Evolutionary conservation across 495 filamentous ascomycete species (phyloP), one percentile per base, ranked within the genome.

Genomic region (Lasiosphaeria hispida): DNA sequence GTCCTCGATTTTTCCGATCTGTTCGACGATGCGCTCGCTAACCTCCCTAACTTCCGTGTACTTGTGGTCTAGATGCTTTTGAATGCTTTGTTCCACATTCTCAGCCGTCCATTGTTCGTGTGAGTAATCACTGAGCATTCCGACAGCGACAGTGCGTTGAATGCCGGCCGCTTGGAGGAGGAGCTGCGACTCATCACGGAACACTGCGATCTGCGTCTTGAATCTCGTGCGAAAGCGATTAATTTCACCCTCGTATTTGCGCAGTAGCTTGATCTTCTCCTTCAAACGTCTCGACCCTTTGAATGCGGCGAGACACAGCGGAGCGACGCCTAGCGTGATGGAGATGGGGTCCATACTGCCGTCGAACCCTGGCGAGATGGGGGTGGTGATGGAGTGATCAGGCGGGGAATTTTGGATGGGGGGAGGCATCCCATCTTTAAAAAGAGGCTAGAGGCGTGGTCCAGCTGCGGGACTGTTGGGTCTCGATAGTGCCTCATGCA

Each of bases 51-150:
- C 19, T 9, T 30, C 47, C 6, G 2, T 15, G 14, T 50, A 50
- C 19, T 34, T 50, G 3, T 50, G 19, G 10, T 42, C 53, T 3
- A 56, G 19, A 17, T 47, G 42, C 13, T 11, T 14, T 30, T 17
- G 53, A 4, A 56, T 7, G 3, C 10, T 4, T 11, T 37, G 4
- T 8, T 56, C 53, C 6, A 56, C 7, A 15, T 45, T 15, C 1
- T 17, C 9, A 15, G 53, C 34, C 8, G 40, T 48, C 53, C 53
- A 56, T 14, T 47, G 18, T 23, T 36, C 33, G 30, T 56, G 53
- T 3, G 18, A 13, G 43, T 35, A 35, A 19, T 56, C 42, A 17
- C 48, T 11, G 9, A 56, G 6, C 53, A 56, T 56, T 5, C 13
- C 8, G 13, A 4, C 41, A 3, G 35, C 43, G 1, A 48, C 10